A percentile compares a stretch with the other conserved stretches of the same genome.
Conservation (phyloP, 441 rosid genomes). For the Geranium incanum region DNA sequence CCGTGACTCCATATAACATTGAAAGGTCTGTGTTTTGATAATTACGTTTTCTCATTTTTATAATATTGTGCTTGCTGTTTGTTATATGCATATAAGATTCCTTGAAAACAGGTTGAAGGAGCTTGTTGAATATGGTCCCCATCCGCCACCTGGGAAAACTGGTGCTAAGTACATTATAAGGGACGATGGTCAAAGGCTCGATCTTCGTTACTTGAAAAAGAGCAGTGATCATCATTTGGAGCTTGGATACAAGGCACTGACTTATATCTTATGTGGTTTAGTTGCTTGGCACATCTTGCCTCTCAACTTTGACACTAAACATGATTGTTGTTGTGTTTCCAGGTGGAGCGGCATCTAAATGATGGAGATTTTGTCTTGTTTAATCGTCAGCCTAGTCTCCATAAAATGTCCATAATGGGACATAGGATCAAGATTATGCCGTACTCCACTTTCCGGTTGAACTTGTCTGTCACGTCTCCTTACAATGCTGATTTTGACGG, state of each 20-base stretch:
- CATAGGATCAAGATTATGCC: conserved; percentile 98
- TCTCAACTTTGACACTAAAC: conserved; percentile 4
- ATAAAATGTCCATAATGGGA: conserved; percentile 99
- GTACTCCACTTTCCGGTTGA: conserved; percentile 87
- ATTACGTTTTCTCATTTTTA: background rate
- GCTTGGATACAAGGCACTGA: conserved; percentile 80
- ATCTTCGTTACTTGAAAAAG: conserved; percentile 95
- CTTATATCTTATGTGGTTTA: background rate
- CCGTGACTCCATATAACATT: conserved; percentile 96
- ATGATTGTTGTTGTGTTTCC: conserved; percentile 26
- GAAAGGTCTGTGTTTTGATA: conserved; percentile 48
- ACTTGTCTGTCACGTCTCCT: conserved; percentile 93
- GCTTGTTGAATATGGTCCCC: conserved; percentile 97
- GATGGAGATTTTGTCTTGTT: conserved; percentile 96
- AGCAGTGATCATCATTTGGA: conserved; percentile 99
- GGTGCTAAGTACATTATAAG: conserved; percentile 96
- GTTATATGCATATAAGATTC: background rate
- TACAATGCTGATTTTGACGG: conserved; percentile 99
- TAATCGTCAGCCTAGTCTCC: conserved; percentile 98
- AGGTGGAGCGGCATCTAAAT: conserved; percentile 94
- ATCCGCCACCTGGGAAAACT: conserved; percentile 98
- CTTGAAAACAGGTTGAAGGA: conserved; percentile 63
- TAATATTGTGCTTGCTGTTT: background rate
- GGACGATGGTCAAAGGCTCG: conserved; percentile 98
- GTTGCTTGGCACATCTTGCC: background rate